A percentile compares a stretch with the other conserved stretches of the same genome.
phyloP scores from a whole-genome alignment of 257 asterid genomes.

The Lithospermum erythrorhizon region DNA sequence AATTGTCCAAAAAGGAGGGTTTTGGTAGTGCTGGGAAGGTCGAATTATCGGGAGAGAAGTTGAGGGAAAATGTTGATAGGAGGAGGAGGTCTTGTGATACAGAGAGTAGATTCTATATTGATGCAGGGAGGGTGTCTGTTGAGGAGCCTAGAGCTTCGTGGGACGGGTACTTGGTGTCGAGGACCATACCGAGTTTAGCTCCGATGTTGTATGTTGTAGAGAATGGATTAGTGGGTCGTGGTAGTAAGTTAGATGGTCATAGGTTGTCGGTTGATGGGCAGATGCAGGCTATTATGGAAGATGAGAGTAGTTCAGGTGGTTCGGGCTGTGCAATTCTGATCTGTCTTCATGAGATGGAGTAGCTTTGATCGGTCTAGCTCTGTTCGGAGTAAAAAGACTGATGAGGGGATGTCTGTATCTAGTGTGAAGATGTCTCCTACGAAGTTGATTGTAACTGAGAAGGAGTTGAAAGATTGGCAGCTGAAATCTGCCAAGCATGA shows the following conservation, averaged over 20 bases:
- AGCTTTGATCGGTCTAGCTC: slow-evolving; percentile 89
- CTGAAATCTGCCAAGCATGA: slow-evolving; percentile 15
- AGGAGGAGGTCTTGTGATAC: slow-evolving; percentile 66
- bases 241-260: slow-evolving; percentile 40
- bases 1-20: slow-evolving; percentile 28
- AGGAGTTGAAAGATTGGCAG: slow-evolving; percentile 80
- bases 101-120: slow-evolving; percentile 28
- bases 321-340: neutral
- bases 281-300: slow-evolving; percentile 82
- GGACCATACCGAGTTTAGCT: slow-evolving; percentile 71
- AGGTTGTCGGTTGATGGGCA: slow-evolving; percentile 68
- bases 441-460: slow-evolving; percentile 79
- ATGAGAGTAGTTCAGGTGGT: slow-evolving; percentile 52
- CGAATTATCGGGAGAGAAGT: slow-evolving; percentile 1
- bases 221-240: slow-evolving; percentile 35
- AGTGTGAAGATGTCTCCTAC: slow-evolving; percentile 42
- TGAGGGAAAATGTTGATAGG: slow-evolving; percentile 21
- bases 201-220: slow-evolving; percentile 76
- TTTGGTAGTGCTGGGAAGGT: slow-evolving; percentile 9
- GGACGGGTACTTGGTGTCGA: slow-evolving; percentile 91
- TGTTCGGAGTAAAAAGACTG: slow-evolving; percentile 64
- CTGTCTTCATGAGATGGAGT: slow-evolving; percentile 30
- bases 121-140: slow-evolving; percentile 30
- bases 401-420: slow-evolving; percentile 15
- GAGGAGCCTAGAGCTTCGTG: slow-evolving; percentile 96